Conservation (phyloP, 495 filamentous ascomycete species). For the Rusavskia elegans region DNA sequence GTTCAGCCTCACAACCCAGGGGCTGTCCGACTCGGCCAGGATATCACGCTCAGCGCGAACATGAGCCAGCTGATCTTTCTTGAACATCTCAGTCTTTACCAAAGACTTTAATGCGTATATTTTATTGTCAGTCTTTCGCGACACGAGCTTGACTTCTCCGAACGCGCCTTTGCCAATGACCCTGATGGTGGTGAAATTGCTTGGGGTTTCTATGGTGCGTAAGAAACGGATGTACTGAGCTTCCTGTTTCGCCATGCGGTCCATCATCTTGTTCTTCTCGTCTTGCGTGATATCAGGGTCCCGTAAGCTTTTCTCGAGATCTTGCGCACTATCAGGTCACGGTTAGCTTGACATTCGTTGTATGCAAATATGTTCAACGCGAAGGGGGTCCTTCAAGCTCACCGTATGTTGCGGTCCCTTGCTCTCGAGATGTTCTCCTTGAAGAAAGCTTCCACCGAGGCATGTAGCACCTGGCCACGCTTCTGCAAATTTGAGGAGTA, state of each 20-base stretch:
- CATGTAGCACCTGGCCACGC: conserved; percentile 40
- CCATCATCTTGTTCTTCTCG: conserved; percentile 62
- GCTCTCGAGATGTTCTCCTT: conserved; percentile 89
- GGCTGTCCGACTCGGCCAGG: conserved; percentile 92
- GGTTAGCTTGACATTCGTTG: background rate
- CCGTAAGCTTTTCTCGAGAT: conserved; percentile 69
- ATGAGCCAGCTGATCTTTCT: conserved; percentile 98
- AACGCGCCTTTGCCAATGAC: conserved; percentile 98
- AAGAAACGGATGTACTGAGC: conserved; percentile 86
- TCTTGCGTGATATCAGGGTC: conserved; percentile 57
- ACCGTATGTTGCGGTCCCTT: conserved; percentile 77
- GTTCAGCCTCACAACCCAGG: conserved; percentile 95
- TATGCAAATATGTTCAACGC: no score
- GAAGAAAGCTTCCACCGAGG: conserved; percentile 73
- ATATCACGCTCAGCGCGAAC: conserved; percentile 97
- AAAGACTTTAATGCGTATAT: conserved; percentile 97
- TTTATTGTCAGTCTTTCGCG: conserved; percentile 89
- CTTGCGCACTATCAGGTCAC: conserved; percentile 48
- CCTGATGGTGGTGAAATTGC: conserved; percentile 90
- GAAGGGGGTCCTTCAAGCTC: background rate
- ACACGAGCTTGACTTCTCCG: conserved; percentile 92
- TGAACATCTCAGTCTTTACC: conserved; percentile 98
- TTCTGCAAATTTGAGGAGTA: conserved; percentile 69
- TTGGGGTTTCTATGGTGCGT: conserved; percentile 75
- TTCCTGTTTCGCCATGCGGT: conserved; percentile 65